Evolutionary conservation across 2,329 filamentous ascomycete genomes (phyloP), one percentile per base, ranked within the genome.

Genomic region (Mycosphaerella arachidis): DNA sequence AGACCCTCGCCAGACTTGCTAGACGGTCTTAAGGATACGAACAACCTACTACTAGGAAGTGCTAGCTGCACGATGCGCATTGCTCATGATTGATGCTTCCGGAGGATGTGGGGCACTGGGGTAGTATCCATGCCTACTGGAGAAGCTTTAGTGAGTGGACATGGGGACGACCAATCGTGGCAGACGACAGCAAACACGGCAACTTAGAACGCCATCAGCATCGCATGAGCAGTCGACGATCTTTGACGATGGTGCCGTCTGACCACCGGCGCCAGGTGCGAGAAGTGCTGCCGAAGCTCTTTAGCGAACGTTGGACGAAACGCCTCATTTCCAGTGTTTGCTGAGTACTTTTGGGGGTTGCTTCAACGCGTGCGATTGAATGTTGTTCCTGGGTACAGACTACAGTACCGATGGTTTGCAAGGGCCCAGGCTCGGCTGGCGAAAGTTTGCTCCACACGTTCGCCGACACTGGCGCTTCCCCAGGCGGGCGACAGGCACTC

Each of bases 151-250:
- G 30, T 35, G 50, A 20, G 31, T 54, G 57, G 52, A 33, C 27
- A 53, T 55, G 43, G 61, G 55, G 56, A 58, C 48, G 56, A 58
- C 64, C 63, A 68, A 68, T 66, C 37, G 59, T 50, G 52, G 29
- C 20, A 53, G 53, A 53, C 33, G 54, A 54, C 57, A 54, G 53
- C 37, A 29, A 27, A 46, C 37, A 61, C 58, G 58, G 60, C 59
- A 64, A 62, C 64, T 66, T 59, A 56, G 56, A 27, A 54, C 52
- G 55, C 51, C 40, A 55, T 55, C 12, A 6, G 46, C 48, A 48
- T 40, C 55, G 56, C 56, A 61, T 30, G 27, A 29, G 53, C 53
- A 53, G 30, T 33, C 30, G 60, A 45, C 56, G 60, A 62, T 62
- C 56, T 13, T 53, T 16, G 33, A 31, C 13, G 57, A 13, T 20